These are phyloP conservation scores for Kwoniella sp. DNA, from an alignment of 768 basidiomycete species.

Conservation along the genomic window DNA sequence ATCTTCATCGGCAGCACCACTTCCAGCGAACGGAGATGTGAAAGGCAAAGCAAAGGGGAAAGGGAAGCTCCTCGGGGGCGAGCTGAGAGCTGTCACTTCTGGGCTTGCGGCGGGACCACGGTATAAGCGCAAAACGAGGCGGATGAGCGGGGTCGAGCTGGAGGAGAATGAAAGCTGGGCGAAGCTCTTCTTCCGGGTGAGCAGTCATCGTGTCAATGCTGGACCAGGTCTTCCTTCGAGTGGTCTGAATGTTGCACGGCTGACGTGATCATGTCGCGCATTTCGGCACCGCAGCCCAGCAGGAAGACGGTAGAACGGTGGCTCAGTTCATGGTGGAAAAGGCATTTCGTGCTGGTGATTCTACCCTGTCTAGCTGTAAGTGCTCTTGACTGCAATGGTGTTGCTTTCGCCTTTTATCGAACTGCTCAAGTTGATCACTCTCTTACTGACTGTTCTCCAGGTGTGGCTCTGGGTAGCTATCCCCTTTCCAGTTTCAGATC, in stretches of 20 bases:
- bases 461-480: slow-evolving; percentile 59
- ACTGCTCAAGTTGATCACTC: no score
- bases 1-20: neutral
- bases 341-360: slow-evolving; percentile 56
- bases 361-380: slow-evolving; percentile 57
- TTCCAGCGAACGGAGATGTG: no score
- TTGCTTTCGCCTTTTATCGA: neutral
- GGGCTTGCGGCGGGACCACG: slow-evolving; percentile 7
- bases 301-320: slow-evolving; percentile 54
- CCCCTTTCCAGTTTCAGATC: slow-evolving; percentile 58
- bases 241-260: neutral
- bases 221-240: no score
- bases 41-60: slow-evolving; percentile 9
- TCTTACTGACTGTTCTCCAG: slow-evolving; percentile 23
- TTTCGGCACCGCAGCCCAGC: slow-evolving; percentile 45
- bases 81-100: slow-evolving; percentile 11
- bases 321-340: slow-evolving; percentile 57
- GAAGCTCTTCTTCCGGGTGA: slow-evolving; percentile 42
- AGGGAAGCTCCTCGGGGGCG: neutral
- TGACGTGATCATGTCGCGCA: neutral
- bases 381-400: no score
- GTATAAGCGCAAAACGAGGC: slow-evolving; percentile 18
- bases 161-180: slow-evolving; percentile 29
- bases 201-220: slow-evolving; percentile 4
- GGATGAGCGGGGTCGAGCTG: slow-evolving; percentile 14